Base-by-base conservation (phyloP, 2,329 filamentous ascomycete species). In the Claviceps africana region DNA sequence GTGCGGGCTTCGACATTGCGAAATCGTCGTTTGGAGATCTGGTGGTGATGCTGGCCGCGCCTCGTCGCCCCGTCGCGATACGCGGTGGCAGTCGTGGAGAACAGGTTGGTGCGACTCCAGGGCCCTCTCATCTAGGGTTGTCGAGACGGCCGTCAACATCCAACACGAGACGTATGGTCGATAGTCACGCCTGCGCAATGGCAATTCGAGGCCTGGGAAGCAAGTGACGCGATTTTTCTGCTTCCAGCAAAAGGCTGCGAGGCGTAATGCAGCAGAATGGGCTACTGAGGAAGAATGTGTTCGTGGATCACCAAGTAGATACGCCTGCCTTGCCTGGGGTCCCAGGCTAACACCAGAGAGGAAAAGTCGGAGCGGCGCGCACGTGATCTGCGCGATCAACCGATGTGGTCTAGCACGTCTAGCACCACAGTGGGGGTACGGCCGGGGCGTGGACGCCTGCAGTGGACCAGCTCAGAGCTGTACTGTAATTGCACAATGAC, bases 21-120 rank as follows among this genome's bases (percentile, higher is more conserved):
- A 56, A 57, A 60, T 49, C 49, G 61, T 55, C 58, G 57, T 19
- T 57, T 50, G 56, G 17, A 45, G 50, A 46, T 52, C 50, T 57
- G 48, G 56, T 51, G 55, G 54, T 51, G 50, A 48, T 47, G 59
- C 62, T 61, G 57, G 62, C 62, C 63, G 63, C 64, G 65, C 65
- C 62, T 64, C 58, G 65, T 69, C 67, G 66, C 67, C 62, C 64
- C 59, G 65, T 68, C 67, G 67, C 66, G 67, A 70, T 65, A 68
- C 67, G 67, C 67, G 67, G 62, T 64, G 51, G 59, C 51, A 48
- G 56, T 54, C 40, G 56, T 62, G 58, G 62, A 61, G 61, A 60
- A 60, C 60, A 61, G 60, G 46, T 61, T 64, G 67, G 67, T 70
- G 65, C 67, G 66, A 71, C 68, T 66, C 64, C 62, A 67, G 28